A percentile compares a stretch with the other conserved stretches of the same genome.
These are phyloP conservation scores for Candida insectalens DNA, from an alignment of 805 yeast genomes.

Conservation along the genomic window DNA sequence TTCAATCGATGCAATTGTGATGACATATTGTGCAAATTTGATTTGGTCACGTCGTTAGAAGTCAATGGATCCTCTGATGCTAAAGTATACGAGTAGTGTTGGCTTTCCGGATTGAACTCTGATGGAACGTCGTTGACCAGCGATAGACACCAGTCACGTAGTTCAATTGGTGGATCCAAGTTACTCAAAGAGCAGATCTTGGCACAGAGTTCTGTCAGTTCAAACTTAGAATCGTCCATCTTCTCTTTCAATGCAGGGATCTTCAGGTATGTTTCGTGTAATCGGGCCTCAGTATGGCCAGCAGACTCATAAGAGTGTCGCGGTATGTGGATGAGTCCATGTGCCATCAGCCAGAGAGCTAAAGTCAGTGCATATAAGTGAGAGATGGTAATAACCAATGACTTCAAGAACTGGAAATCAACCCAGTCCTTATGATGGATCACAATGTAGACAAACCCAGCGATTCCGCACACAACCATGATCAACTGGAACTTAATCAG, in stretches of 20 bases:
- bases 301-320: slow-evolving; percentile 24
- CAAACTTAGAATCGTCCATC: slow-evolving; percentile 52
- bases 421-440: slow-evolving; percentile 24
- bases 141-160: slow-evolving; percentile 56
- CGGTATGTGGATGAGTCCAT: slow-evolving; percentile 66
- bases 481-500: slow-evolving; percentile 54
- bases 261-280: slow-evolving; percentile 32
- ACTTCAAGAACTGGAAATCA: slow-evolving; percentile 41
- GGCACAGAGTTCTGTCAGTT: slow-evolving; percentile 53
- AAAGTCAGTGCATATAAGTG: slow-evolving; percentile 68
- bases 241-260: slow-evolving; percentile 52
- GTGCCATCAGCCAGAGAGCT: slow-evolving; percentile 80
- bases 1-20: slow-evolving; percentile 41
- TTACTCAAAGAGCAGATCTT: slow-evolving; percentile 44
- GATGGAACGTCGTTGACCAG: slow-evolving; percentile 36
- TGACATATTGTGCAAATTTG: slow-evolving; percentile 41
- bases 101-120: slow-evolving; percentile 23
- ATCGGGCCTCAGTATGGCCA: slow-evolving; percentile 19
- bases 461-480: slow-evolving; percentile 39
- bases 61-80: slow-evolving; percentile 12
- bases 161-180: slow-evolving; percentile 33
- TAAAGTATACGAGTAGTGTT: slow-evolving; percentile 10
- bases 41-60: slow-evolving; percentile 26
- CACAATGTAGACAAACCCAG: slow-evolving; percentile 52
- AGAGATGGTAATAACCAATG: slow-evolving; percentile 63